These are phyloP conservation scores for Aspergillus hancockii DNA, from an alignment of 495 filamentous ascomycete species.

Conservation along the genomic window DNA sequence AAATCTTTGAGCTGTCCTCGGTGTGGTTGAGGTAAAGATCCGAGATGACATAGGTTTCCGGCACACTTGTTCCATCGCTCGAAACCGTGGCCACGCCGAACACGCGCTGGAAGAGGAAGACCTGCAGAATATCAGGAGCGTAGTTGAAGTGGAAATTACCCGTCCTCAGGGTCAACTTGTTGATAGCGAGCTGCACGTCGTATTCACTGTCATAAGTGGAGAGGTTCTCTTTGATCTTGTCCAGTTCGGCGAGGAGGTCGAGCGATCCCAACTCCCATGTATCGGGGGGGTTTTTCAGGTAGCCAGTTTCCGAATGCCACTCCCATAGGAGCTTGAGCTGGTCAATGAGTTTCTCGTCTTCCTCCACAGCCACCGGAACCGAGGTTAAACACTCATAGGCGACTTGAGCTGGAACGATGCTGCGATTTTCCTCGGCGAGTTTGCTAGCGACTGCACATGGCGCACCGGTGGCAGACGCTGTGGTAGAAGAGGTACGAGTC, in stretches of 20 bases:
- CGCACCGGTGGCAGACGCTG: not conserved
- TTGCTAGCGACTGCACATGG: constrained; percentile 6
- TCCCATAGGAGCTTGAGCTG: constrained; percentile 12
- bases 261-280: constrained; percentile 10
- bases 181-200: constrained; percentile 51
- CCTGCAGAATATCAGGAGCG: constrained; percentile 39
- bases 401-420: constrained; percentile 5
- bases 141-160: constrained; percentile 49
- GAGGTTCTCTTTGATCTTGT: constrained; percentile 14
- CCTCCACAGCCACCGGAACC: constrained; percentile 16
- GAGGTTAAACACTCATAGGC: constrained; percentile 21
- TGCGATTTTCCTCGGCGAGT: not conserved
- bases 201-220: constrained; percentile 41
- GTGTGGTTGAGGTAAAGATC: constrained; percentile 12
- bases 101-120: constrained; percentile 48
- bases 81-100: constrained; percentile 49
- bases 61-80: constrained; percentile 46
- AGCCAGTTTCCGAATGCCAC: constrained; percentile 18
- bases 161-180: constrained; percentile 37
- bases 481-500: not conserved
- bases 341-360: constrained; percentile 12
- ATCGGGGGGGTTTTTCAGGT: constrained; percentile 11
- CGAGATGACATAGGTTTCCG: constrained; percentile 42
- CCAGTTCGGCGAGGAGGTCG: constrained; percentile 14
- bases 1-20: constrained; percentile 20